Evolutionary conservation across 441 rosid genomes (phyloP).

Genomic region (Francoa sonchifolia): DNA sequence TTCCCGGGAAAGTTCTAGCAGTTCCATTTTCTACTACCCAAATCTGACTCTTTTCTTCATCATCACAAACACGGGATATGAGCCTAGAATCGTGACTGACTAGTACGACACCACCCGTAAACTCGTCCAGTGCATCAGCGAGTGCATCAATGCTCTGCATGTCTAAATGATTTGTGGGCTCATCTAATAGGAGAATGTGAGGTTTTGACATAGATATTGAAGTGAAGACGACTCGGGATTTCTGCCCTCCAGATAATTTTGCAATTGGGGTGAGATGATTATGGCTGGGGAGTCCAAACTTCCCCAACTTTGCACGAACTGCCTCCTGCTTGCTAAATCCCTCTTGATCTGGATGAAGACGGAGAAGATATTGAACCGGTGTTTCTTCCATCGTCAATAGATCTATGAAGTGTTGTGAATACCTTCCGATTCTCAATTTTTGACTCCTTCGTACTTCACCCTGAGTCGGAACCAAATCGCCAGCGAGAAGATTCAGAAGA

Average conservation of each 20-base stretch:
- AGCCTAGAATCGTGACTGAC: constrained; percentile 93
- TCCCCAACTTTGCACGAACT: constrained; percentile 88
- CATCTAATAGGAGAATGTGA: constrained; percentile 74
- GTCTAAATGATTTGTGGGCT: constrained; percentile 87
- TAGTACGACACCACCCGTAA: constrained; percentile 76
- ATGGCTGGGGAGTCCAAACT: constrained; percentile 79
- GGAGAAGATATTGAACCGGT: constrained; percentile 84
- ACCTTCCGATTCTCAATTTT: constrained; percentile 79
- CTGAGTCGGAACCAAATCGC: constrained; percentile 66
- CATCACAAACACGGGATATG: constrained; percentile 70
- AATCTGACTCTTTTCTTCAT: constrained; percentile 65
- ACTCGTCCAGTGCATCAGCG: constrained; percentile 78
- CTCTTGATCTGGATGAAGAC: constrained; percentile 90
- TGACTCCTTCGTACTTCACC: constrained; percentile 83
- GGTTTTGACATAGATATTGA: constrained; percentile 85
- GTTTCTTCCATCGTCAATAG: constrained; percentile 86
- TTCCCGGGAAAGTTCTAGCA: constrained; percentile 41
- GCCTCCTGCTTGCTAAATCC: constrained; percentile 87
- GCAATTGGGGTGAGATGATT: constrained; percentile 76
- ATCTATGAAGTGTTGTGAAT: constrained; percentile 88
- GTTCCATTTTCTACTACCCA: constrained; percentile 86
- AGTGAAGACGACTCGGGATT: constrained; percentile 78
- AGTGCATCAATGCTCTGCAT: constrained; percentile 90
- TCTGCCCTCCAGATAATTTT: constrained; percentile 85
- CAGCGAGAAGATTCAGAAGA: constrained; percentile 82